Conservation (phyloP, 441 rosid genomes). For the Hura crepitans region DNA sequence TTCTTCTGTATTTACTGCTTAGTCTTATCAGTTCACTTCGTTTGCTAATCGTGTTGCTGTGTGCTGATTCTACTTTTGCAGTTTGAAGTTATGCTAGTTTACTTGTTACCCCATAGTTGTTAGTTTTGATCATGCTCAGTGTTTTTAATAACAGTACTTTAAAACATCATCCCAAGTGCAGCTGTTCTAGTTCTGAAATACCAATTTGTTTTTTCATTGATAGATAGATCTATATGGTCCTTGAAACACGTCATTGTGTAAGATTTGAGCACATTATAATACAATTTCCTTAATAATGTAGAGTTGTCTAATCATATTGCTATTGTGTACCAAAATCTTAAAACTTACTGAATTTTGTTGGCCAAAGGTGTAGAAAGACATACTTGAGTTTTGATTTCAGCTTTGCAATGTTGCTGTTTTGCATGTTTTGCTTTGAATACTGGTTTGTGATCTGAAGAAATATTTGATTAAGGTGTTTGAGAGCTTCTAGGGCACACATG, state of each 20-base stretch:
- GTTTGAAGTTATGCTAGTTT: not conserved
- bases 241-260: not conserved
- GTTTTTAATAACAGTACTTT: not conserved
- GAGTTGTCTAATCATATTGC: not conserved
- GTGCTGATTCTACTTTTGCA: not conserved
- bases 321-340: not conserved
- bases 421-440: slow-evolving; percentile 42
- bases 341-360: not conserved
- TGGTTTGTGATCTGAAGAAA: slow-evolving; percentile 68
- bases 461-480: slow-evolving; percentile 91
- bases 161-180: not conserved
- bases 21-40: not conserved
- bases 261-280: no score
- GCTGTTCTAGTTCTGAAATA: not conserved
- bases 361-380: not conserved
- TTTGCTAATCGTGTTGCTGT: not conserved
- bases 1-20: not conserved
- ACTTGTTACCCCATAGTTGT: no score
- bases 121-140: not conserved
- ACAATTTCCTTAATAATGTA: not conserved
- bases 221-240: not conserved
- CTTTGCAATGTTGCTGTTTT: slow-evolving; percentile 21
- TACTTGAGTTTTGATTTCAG: not conserved
- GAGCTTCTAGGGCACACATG: slow-evolving; percentile 85
- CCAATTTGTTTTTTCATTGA: not conserved